A percentile compares a stretch with the other conserved stretches of the same genome.
Conservation (phyloP, 73 alveolate genomes). For the Durusdinium trenchii region DNA sequence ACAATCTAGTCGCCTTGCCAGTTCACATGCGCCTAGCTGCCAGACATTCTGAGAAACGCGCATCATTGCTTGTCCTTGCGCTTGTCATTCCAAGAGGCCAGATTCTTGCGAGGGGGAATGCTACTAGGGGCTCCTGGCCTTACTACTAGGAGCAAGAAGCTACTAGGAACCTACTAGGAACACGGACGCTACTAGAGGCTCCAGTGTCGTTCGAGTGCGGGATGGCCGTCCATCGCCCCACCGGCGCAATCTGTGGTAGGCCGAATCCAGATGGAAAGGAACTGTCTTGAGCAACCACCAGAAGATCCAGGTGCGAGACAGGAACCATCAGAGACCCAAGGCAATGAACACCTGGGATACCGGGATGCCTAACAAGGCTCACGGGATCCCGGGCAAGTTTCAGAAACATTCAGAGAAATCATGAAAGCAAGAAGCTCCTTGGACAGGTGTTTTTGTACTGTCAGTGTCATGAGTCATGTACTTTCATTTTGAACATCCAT, state of each 20-base stretch:
- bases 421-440: background rate
- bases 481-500: background rate
- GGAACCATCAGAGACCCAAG: no score
- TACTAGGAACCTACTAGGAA: background rate
- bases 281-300: conserved; percentile 50
- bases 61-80: no score
- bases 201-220: background rate
- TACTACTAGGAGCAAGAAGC: background rate
- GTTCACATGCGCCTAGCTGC: no score
- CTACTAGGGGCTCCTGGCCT: no score
- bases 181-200: background rate
- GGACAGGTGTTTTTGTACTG: background rate
- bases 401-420: background rate
- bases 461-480: background rate
- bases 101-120: no score
- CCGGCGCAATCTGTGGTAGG: background rate
- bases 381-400: background rate
- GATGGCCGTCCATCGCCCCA: background rate
- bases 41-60: no score
- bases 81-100: no score
- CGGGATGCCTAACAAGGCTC: background rate
- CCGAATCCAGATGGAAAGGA: conserved; percentile 64
- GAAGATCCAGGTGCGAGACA: conserved; percentile 15
- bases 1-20: no score
- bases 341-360: no score